Evolutionary conservation across 139 green algal species (phyloP).

Genomic region (Trebouxia sp.): DNA sequence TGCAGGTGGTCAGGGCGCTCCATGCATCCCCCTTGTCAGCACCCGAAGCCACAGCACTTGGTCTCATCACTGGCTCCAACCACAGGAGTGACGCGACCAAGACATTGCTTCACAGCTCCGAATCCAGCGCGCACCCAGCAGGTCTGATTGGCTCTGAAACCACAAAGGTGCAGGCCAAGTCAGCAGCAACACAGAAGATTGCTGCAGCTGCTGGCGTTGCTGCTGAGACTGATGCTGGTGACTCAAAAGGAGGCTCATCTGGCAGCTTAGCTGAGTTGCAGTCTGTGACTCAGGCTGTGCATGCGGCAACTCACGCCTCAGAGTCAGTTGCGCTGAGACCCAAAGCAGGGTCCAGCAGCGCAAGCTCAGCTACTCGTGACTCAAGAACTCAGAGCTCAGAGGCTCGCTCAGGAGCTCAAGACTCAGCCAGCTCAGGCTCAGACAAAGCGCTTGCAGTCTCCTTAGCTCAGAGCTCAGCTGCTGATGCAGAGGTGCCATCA

Average conservation of each 20-base stretch:
- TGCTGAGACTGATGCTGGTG: neutral
- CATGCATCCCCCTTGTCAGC: constrained; percentile 41
- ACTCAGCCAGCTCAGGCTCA: too few relatives aligned
- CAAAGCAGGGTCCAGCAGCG: neutral
- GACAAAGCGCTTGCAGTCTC: neutral
- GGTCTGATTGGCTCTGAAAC: neutral
- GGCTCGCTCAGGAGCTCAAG: too few relatives aligned
- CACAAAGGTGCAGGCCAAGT: too few relatives aligned
- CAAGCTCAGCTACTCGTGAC: too few relatives aligned
- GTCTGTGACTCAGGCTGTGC: neutral
- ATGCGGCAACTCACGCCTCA: neutral
- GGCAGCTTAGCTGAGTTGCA: constrained; percentile 1
- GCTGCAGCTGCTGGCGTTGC: neutral
- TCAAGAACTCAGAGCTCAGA: too few relatives aligned
- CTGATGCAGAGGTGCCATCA: neutral
- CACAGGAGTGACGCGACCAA: constrained; percentile 38
- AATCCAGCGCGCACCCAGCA: neutral
- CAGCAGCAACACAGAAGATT: neutral
- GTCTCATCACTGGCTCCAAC: constrained; percentile 53
- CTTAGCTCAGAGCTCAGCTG: neutral
- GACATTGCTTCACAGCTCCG: neutral
- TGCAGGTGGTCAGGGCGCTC: constrained; percentile 40
- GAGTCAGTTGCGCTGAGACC: neutral
- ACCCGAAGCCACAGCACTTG: constrained; percentile 20
- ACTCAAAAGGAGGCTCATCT: neutral